phyloP scores from a whole-genome alignment of 169 alveolate species.

The Plasmodium vinckei region DNA sequence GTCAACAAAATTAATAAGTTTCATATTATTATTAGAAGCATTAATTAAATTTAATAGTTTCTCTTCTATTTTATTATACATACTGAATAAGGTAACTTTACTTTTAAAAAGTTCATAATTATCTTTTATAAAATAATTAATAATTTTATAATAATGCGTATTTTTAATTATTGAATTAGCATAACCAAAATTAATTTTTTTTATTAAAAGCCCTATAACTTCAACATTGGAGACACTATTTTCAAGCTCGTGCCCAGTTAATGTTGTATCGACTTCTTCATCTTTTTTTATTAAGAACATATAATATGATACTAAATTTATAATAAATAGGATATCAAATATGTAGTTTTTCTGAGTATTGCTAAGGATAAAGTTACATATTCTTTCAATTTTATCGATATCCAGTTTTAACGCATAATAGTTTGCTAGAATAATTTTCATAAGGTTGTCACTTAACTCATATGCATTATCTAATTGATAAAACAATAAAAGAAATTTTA shows the following conservation, averaged over 20 bases:
- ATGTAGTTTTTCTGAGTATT: slow-evolving; percentile 14
- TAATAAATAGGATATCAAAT: slow-evolving; percentile 20
- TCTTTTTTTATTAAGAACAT: slow-evolving; percentile 24
- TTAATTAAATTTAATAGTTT: slow-evolving; percentile 19
- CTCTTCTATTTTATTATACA: slow-evolving; percentile 45
- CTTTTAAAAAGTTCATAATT: slow-evolving; percentile 38
- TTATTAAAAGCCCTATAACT: not conserved
- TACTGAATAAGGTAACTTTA: slow-evolving; percentile 36
- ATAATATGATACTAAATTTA: slow-evolving; percentile 53
- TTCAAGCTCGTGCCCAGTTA: not conserved
- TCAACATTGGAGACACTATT: not conserved
- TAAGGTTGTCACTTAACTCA: slow-evolving; percentile 45
- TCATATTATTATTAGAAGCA: slow-evolving; percentile 8
- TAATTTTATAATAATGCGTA: slow-evolving; percentile 17
- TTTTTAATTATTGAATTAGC: slow-evolving; percentile 1
- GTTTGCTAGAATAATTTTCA: slow-evolving; percentile 33
- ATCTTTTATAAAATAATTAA: slow-evolving; percentile 36
- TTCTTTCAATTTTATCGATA: slow-evolving; percentile 6
- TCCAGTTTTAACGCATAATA: slow-evolving; percentile 11
- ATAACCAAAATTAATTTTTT: not conserved
- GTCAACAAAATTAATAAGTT: not conserved
- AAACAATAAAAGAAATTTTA: slow-evolving; percentile 21
- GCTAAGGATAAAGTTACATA: slow-evolving; percentile 2
- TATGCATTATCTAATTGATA: slow-evolving; percentile 13
- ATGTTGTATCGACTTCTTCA: not conserved